These are phyloP conservation scores for Fusarium odoratissimum DNA, from an alignment of 2,329 filamentous ascomycete species.

Conservation along the genomic window DNA sequence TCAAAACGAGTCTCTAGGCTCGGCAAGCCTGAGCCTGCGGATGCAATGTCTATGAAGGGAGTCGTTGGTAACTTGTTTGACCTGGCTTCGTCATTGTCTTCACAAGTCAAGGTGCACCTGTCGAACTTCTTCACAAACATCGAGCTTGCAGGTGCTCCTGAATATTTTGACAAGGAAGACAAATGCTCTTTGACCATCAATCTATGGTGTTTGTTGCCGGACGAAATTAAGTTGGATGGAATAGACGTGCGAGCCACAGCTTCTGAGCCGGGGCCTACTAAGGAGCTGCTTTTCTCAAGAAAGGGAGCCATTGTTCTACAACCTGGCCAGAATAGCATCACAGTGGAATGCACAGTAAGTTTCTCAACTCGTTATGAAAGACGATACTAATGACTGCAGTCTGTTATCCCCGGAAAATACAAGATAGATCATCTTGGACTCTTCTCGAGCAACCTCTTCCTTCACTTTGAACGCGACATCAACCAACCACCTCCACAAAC, in stretches of 20 bases:
- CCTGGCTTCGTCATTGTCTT: constrained; percentile 57
- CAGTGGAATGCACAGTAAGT: constrained; percentile 52
- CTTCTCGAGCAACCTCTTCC: constrained; percentile 69
- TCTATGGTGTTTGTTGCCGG: constrained; percentile 77
- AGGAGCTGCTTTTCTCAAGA: constrained; percentile 63
- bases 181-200: constrained; percentile 77
- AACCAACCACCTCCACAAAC: constrained; percentile 60
- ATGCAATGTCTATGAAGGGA: constrained; percentile 57
- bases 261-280: constrained; percentile 64
- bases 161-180: constrained; percentile 77
- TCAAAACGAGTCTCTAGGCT: constrained; percentile 41
- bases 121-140: constrained; percentile 79
- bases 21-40: constrained; percentile 35
- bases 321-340: constrained; percentile 61
- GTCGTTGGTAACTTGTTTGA: constrained; percentile 61
- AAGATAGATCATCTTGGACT: constrained; percentile 79
- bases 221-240: constrained; percentile 74
- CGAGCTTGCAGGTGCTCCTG: constrained; percentile 73
- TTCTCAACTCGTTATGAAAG: background rate
- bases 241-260: constrained; percentile 73
- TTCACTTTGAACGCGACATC: constrained; percentile 72
- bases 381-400: constrained; percentile 55
- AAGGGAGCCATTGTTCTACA: constrained; percentile 49
- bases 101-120: constrained; percentile 75
- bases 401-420: constrained; percentile 78